A percentile compares a stretch with the other conserved stretches of the same genome.
These are phyloP conservation scores for Candida boleticola DNA, from an alignment of 805 yeast species.

Conservation along the genomic window DNA sequence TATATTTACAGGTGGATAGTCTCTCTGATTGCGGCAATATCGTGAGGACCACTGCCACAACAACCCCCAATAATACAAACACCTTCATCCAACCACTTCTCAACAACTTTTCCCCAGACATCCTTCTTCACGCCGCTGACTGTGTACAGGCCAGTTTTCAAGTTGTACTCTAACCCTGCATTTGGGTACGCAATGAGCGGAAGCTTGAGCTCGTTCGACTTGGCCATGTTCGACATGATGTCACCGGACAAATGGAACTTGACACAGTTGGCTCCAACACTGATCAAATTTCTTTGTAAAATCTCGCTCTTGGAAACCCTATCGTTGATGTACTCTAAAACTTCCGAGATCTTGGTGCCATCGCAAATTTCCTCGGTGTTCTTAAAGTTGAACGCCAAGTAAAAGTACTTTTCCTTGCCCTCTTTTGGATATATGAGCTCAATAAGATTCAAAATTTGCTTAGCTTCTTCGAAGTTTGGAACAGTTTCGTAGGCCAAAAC, in stretches of 20 bases:
- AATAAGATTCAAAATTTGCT: constrained; percentile 45
- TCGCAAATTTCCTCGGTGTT: constrained; percentile 23
- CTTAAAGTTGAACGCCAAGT: constrained; percentile 37
- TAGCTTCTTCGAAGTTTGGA: constrained; percentile 59
- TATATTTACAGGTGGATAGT: too few relatives aligned
- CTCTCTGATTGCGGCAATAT: constrained; percentile 3
- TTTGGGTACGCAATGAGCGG: constrained; percentile 69
- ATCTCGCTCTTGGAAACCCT: constrained; percentile 1
- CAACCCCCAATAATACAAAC: constrained; percentile 68
- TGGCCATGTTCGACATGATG: constrained; percentile 36
- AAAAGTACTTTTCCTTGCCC: constrained; percentile 38
- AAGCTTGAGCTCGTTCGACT: constrained; percentile 13
- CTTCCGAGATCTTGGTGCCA: constrained; percentile 26
- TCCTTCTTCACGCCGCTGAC: constrained; percentile 15
- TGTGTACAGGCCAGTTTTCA: constrained; percentile 30
- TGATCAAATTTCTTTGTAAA: constrained; percentile 31
- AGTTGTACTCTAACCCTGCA: constrained; percentile 67
- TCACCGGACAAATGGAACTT: constrained; percentile 39
- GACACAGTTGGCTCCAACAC: constrained; percentile 72
- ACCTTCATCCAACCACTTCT: constrained; percentile 41
- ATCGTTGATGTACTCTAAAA: constrained; percentile 16
- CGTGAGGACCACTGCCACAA: constrained; percentile 63
- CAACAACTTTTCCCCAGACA: constrained; percentile 38
- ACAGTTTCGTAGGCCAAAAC: constrained; percentile 69
- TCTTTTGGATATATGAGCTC: constrained; percentile 17